Conservation (phyloP, 2,329 filamentous ascomycete species). For the Epichloe coenophiala region DNA sequence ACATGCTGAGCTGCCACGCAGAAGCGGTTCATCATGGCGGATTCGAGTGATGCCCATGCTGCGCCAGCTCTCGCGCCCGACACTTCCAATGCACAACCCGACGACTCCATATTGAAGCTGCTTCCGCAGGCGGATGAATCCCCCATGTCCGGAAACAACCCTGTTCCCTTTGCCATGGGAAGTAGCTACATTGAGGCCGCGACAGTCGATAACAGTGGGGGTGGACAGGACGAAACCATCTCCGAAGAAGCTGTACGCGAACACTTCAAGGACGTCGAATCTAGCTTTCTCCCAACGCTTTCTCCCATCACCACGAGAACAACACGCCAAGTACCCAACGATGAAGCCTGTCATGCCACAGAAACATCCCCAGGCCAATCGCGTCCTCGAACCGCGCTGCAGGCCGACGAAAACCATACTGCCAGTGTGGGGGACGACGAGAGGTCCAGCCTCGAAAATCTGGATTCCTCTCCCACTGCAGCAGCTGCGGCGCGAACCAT, state of each 20-base stretch:
- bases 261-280: conserved; percentile 51
- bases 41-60: background rate
- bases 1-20: conserved; percentile 9
- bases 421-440: conserved; percentile 26
- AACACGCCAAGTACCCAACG: conserved; percentile 16
- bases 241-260: conserved; percentile 39
- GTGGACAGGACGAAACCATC: conserved; percentile 29
- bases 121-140: conserved; percentile 10
- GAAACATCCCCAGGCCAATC: conserved; percentile 27
- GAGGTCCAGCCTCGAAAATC: conserved; percentile 37
- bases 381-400: conserved; percentile 10
- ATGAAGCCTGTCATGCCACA: conserved; percentile 45
- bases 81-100: conserved; percentile 2
- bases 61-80: background rate
- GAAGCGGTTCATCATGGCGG: background rate
- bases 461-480: conserved; percentile 43
- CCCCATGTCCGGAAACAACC: background rate
- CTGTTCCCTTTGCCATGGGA: conserved; percentile 12
- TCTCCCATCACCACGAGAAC: conserved; percentile 40
- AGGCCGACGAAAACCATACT: conserved; percentile 9
- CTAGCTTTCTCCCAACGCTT: conserved; percentile 46
- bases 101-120: conserved; percentile 7
- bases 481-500: conserved; percentile 40
- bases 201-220: conserved; percentile 20
- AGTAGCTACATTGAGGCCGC: conserved; percentile 30